These are phyloP conservation scores for Boletales sp. DNA, from an alignment of 768 basidiomycete genomes.

Conservation along the genomic window DNA sequence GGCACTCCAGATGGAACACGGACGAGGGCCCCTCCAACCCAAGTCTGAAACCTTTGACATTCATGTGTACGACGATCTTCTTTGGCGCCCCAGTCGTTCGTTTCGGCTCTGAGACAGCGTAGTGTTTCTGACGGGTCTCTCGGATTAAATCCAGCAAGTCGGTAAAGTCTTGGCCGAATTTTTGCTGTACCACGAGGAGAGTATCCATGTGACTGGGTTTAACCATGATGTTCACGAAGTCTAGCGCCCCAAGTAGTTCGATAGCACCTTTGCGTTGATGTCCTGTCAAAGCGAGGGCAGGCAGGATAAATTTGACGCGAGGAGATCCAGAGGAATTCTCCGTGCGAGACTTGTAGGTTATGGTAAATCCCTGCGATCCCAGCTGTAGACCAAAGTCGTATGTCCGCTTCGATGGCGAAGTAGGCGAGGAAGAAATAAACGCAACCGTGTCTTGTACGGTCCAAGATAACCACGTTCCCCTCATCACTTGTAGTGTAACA, in stretches of 20 bases:
- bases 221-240: conserved; percentile 67
- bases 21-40: conserved; percentile 75
- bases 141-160: conserved; percentile 68
- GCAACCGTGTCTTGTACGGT: conserved; percentile 49
- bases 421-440: conserved; percentile 42
- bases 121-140: conserved; percentile 45
- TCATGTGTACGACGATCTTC: conserved; percentile 51
- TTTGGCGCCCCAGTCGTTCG: conserved; percentile 14
- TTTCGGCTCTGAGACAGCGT: conserved; percentile 6
- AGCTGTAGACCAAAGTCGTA: conserved; percentile 64
- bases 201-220: conserved; percentile 86
- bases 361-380: conserved; percentile 55
- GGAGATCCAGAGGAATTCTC: conserved; percentile 39
- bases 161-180: conserved; percentile 86
- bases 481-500: conserved; percentile 78
- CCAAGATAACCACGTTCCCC: conserved; percentile 85
- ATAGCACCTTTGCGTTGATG: conserved; percentile 45
- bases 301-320: conserved; percentile 61
- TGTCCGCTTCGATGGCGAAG: conserved; percentile 28
- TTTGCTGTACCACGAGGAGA: conserved; percentile 77
- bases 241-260: conserved; percentile 56
- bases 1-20: conserved; percentile 70
- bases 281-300: conserved; percentile 62
- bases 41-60: conserved; percentile 77
- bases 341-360: conserved; percentile 46